These are phyloP conservation scores for Cyanidiococcus yangmingshanensis DNA, from an alignment of 23 red algal species.

Conservation along the genomic window DNA sequence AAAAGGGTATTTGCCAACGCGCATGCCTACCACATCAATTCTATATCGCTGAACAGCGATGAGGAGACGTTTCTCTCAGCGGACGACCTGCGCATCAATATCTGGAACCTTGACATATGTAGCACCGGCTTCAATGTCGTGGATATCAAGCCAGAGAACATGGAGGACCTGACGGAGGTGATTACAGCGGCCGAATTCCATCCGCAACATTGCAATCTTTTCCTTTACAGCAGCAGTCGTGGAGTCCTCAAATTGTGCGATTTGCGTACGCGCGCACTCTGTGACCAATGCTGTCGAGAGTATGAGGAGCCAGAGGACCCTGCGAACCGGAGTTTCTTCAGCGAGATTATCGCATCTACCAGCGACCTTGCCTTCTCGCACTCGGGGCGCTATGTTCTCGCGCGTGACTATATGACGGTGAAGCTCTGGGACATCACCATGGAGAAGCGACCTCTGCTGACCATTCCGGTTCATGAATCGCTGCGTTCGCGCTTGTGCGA, in stretches of 20 bases:
- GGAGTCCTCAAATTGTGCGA: conserved; percentile 76
- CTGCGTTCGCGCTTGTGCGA: conserved; percentile 60
- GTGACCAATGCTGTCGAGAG: conserved; percentile 34
- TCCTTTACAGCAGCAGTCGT: conserved; percentile 56
- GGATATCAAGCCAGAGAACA: conserved; percentile 84
- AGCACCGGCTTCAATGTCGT: conserved; percentile 70
- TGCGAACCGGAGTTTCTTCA: conserved; percentile 57
- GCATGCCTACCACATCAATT: conserved; percentile 97
- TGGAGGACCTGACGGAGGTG: conserved; percentile 92
- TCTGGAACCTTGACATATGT: conserved; percentile 68
- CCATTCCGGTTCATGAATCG: conserved; percentile 71
- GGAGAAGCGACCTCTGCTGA: conserved; percentile 53
- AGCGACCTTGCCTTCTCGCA: conserved; percentile 72
- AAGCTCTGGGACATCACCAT: conserved; percentile 79
- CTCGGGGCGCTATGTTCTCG: conserved; percentile 62
- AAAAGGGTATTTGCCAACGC: conserved; percentile 51
- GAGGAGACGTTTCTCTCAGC: conserved; percentile 91
- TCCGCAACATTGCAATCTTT: conserved; percentile 80
- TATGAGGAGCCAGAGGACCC: conserved; percentile 30
- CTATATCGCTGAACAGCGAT: conserved; percentile 76
- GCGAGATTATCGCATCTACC: conserved; percentile 82
- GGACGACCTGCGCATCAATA: conserved; percentile 82
- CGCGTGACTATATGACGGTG: conserved; percentile 83
- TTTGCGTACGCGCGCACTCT: conserved; percentile 52
- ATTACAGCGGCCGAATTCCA: conserved; percentile 82